Evolutionary conservation across 1,139 yeast genomes (phyloP), one percentile per base, ranked within the genome.

Genomic region (Candida tropicalis): DNA sequence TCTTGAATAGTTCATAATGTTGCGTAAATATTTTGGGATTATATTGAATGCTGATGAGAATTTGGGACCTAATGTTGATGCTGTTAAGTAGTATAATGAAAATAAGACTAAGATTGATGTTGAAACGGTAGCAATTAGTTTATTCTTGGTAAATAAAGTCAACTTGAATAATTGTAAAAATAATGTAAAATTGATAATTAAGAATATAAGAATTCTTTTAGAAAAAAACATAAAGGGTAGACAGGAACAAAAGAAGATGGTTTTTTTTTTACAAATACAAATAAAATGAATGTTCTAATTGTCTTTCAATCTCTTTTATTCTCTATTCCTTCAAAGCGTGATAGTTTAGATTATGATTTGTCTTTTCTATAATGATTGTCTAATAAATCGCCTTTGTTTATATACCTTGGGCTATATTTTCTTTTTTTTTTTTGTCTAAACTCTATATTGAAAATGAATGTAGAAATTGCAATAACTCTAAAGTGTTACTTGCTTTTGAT

Each of bases 1-100:
- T 31, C 49, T 35, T 25, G 42, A 38, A 20, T 53, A 50, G 39
- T 55, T 52, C 60, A 58, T 58, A 10, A 41, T 35, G 40, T 43
- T 49, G 27, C 55, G 48, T 17, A 49, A 32, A 28, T 50, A 29
- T 32, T 44, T 48, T 2, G 56, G 54, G 28, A 56, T 20, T 35
- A 49, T 53, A 4, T 26, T 20, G 22, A 23, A 48, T 18, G 32
- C 41, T 26, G 23, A 41, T 24, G 37, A 40, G 37, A 36, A 36
- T 39, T 25, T 40, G 38, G 35, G 39, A n/a, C 38, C 35, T 37
- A 42, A 38, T 35, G 47, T 35, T 6, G 41, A 28, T 18, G 47
- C 35, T 29, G 51, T 35, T 38, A 50, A 29, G 17, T 41, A 47
- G 24, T 41, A 47, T 20, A 49, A 18, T n/a, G 51, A 45, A 12